Conservation (phyloP, 768 basidiomycete genomes). For the Flagelloscypha sp. region DNA sequence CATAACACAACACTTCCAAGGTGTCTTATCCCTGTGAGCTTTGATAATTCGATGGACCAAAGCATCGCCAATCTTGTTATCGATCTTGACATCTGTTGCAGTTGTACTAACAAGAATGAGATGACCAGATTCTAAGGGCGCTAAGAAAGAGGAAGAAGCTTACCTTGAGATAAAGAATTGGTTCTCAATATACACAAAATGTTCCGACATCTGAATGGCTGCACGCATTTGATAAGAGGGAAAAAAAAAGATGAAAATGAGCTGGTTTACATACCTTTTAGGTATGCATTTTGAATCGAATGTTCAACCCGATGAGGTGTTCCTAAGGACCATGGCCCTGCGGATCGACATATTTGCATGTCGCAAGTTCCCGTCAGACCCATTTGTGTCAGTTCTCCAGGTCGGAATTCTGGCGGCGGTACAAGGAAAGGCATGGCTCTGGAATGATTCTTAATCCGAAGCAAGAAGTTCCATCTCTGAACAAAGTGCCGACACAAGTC, state of each 20-base stretch:
- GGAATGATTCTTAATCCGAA: constrained; percentile 96
- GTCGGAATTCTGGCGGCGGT: constrained; percentile 87
- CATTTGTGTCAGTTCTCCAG: constrained; percentile 65
- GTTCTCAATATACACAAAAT: constrained; percentile 98
- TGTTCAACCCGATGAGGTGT: constrained; percentile 77
- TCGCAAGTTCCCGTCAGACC: constrained; percentile 95
- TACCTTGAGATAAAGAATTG: constrained; percentile 90
- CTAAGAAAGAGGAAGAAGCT: constrained; percentile 17
- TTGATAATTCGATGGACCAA: constrained; percentile 85
- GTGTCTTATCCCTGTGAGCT: constrained; percentile 70
- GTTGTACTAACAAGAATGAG: constrained; percentile 46
- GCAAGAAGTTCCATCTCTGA: constrained; percentile 90
- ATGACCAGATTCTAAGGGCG: background rate
- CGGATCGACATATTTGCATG: constrained; percentile 91
- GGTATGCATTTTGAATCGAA: constrained; percentile 91
- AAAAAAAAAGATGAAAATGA: background rate
- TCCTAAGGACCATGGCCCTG: constrained; percentile 94
- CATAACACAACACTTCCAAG: constrained; percentile 90
- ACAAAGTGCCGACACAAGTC: constrained; percentile 94
- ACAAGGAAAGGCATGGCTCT: constrained; percentile 87
- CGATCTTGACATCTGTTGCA: constrained; percentile 77
- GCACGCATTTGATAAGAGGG: background rate
- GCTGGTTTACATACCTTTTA: constrained; percentile 52
- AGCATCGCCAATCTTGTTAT: constrained; percentile 93
- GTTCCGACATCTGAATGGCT: constrained; percentile 92